These are phyloP conservation scores for Pelargonium fulgidum DNA, from an alignment of 441 rosid species.

Conservation along the genomic window DNA sequence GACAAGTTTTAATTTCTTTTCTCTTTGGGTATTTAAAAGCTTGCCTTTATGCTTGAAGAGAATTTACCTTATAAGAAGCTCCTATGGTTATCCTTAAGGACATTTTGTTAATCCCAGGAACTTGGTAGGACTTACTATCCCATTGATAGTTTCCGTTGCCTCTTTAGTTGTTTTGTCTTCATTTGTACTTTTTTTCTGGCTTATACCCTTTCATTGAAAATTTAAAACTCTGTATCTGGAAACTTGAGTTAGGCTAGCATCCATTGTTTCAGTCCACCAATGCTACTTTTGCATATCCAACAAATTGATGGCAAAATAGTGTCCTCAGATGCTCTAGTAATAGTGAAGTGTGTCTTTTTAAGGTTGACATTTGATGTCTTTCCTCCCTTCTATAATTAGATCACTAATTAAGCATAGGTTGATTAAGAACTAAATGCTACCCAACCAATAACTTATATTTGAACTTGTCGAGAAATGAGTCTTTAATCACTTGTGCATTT, in stretches of 20 bases:
- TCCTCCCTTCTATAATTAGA: neutral
- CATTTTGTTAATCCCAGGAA: no score
- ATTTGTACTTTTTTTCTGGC: no score
- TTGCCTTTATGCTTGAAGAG: neutral
- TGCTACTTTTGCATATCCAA: no score
- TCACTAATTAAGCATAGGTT: neutral
- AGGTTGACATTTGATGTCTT: neutral
- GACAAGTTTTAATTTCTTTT: no score
- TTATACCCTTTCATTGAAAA: no score
- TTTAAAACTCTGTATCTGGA: no score
- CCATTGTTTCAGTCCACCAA: no score
- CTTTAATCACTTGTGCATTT: neutral
- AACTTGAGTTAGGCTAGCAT: no score
- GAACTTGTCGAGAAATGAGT: neutral
- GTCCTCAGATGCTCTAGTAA: no score
- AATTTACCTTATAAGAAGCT: neutral
- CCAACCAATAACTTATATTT: neutral
- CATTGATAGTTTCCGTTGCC: neutral
- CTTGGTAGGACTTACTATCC: no score
- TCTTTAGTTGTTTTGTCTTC: no score
- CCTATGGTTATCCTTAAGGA: neutral
- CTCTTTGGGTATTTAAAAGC: neutral
- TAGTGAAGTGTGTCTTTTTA: neutral
- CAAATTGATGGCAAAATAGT: no score
- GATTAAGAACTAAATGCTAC: neutral